Conservation (phyloP, 1,284 basidiomycete genomes). For the Sporisorium iseilematis-ciliati region DNA sequence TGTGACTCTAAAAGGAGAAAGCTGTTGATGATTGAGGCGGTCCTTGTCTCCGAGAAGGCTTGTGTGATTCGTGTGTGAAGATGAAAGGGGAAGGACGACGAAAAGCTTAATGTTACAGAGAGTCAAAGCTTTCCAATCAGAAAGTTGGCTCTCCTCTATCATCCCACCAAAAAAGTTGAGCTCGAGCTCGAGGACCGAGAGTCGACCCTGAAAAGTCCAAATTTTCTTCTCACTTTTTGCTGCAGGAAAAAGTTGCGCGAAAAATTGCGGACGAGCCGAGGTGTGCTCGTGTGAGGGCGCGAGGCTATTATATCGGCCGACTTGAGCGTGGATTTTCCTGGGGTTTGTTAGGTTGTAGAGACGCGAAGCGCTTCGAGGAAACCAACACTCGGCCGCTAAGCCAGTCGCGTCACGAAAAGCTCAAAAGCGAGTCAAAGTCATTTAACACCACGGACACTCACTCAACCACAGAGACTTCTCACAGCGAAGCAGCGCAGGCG, state of each 20-base stretch:
- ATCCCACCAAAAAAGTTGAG: background rate
- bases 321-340: background rate
- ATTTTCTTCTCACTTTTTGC: slow-evolving; percentile 17
- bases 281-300: slow-evolving; percentile 4
- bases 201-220: slow-evolving; percentile 33
- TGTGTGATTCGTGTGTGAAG: slow-evolving; percentile 1
- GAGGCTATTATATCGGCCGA: background rate
- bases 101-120: too few species aligned
- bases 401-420: slow-evolving; percentile 44
- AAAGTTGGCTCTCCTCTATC: background rate
- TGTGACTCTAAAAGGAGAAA: too few species aligned
- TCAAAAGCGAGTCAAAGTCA: slow-evolving; percentile 9
- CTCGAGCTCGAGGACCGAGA: background rate
- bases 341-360: background rate
- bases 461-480: background rate
- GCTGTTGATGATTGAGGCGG: too few species aligned
- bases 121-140: background rate
- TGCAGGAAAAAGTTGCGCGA: background rate
- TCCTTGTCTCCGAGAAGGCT: too few species aligned
- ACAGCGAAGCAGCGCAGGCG: background rate
- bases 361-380: background rate
- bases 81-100: too few species aligned
- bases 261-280: slow-evolving; percentile 2
- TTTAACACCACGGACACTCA: slow-evolving; percentile 39
- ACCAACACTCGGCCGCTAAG: slow-evolving; percentile 40